Evolutionary conservation across 2,329 filamentous ascomycete species (phyloP).

Genomic region (Fusarium cyanostomum): DNA sequence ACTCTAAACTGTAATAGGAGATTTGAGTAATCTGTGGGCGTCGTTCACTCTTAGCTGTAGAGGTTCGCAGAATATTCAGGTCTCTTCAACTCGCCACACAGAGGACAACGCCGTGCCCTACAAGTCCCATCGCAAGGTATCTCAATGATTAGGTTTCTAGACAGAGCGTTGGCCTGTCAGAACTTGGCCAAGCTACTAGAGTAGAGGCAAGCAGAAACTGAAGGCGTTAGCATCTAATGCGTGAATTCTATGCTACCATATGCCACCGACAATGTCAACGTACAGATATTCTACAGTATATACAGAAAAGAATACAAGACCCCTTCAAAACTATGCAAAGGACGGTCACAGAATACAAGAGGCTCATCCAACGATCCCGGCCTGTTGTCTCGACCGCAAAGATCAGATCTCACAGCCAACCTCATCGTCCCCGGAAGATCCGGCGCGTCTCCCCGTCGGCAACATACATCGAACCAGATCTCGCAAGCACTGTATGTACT

Average conservation of each 20-base stretch:
- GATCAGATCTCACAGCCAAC: slow-evolving; percentile 15
- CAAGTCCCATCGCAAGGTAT: no score
- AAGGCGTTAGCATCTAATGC: neutral
- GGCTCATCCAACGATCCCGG: neutral
- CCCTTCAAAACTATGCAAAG: neutral
- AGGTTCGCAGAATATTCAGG: no score
- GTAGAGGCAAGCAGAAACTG: neutral
- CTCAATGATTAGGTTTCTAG: no score
- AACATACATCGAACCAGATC: slow-evolving; percentile 20
- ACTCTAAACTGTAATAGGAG: no score
- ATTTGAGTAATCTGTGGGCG: no score
- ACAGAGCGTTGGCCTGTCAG: no score
- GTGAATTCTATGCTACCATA: neutral
- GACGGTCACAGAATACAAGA: slow-evolving; percentile 8
- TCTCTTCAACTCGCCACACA: no score
- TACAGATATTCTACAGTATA: slow-evolving; percentile 8
- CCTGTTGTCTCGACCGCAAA: slow-evolving; percentile 7
- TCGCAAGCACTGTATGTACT: slow-evolving; percentile 21
- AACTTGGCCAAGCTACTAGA: neutral
- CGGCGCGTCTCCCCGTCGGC: slow-evolving; percentile 21
- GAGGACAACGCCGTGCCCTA: no score
- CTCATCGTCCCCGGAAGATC: slow-evolving; percentile 30
- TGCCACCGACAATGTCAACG: neutral
- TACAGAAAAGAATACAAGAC: slow-evolving; percentile 13
- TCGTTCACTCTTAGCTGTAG: no score